phyloP scores from a whole-genome alignment of 2,329 filamentous ascomycete species.

The Phialocephala subalpina region DNA sequence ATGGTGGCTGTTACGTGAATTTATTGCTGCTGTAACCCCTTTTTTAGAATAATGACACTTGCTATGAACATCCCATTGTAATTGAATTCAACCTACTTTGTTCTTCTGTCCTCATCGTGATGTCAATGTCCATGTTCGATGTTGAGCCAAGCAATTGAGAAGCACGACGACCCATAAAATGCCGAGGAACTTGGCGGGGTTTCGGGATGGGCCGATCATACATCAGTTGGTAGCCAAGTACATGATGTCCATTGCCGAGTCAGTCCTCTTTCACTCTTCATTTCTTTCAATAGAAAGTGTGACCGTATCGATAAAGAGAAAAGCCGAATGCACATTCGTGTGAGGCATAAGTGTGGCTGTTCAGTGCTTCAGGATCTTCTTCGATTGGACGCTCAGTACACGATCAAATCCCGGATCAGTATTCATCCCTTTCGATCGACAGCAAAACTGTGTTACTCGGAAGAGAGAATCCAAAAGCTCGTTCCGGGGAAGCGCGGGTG shows the following conservation, averaged over 20 bases:
- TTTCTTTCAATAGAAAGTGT: neutral
- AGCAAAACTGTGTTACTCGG: neutral
- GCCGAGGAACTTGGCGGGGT: slow-evolving; percentile 7
- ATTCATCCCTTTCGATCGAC: neutral
- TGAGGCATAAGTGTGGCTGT: neutral
- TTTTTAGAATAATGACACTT: slow-evolving; percentile 8
- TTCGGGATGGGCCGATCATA: neutral
- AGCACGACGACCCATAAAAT: neutral
- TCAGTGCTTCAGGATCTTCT: no score
- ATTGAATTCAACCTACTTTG: neutral
- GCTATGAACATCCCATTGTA: neutral
- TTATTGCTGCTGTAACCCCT: neutral
- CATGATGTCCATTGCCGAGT: neutral
- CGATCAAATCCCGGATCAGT: no score
- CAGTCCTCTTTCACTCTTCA: neutral
- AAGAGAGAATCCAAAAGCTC: neutral
- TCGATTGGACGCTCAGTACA: no score
- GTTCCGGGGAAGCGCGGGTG: neutral
- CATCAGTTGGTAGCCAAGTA: neutral
- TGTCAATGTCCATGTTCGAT: neutral
- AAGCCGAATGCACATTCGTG: slow-evolving; percentile 7
- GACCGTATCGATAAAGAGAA: neutral
- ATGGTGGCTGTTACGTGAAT: neutral
- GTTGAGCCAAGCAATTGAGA: no score
- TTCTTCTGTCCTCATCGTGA: neutral